Conservation (phyloP, 306 rosid species). For the Vigna mungo region DNA sequence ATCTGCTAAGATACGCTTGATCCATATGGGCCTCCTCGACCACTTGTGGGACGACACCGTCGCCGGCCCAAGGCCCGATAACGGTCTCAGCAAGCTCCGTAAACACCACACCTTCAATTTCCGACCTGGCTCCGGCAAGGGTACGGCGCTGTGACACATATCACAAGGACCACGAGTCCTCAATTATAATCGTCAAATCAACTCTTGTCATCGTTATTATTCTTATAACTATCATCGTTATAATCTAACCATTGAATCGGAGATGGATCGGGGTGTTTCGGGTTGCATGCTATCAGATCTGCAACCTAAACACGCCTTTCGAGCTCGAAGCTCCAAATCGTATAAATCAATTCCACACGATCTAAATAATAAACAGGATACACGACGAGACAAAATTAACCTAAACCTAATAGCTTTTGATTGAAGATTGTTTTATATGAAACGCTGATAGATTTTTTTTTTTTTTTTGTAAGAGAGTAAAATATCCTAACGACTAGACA, state of each 20-base stretch:
- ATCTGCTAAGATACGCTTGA: conserved; percentile 48
- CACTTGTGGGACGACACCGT: conserved; percentile 99
- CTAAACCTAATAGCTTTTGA: background rate
- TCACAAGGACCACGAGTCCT: background rate
- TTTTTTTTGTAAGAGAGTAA: background rate
- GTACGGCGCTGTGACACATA: conserved; percentile 52
- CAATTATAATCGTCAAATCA: conserved; percentile 25
- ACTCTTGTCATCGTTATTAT: background rate
- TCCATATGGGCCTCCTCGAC: conserved; percentile 85
- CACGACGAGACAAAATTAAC: background rate
- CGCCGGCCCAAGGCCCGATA: conserved; percentile 89
- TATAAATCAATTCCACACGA: background rate
- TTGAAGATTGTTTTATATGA: background rate
- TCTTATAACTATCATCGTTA: background rate
- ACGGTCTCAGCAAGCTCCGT: conserved; percentile 91
- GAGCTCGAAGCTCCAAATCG: background rate
- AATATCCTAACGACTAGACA: background rate
- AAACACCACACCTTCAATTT: conserved; percentile 57
- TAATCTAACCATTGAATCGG: conserved; percentile 28
- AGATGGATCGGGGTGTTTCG: conserved; percentile 24
- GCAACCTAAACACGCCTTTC: background rate
- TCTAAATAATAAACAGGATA: background rate
- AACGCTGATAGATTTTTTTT: background rate
- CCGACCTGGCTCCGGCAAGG: conserved; percentile 66
- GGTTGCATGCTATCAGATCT: conserved; percentile 39